Base-by-base conservation (phyloP, 306 rosid genomes). In the Phaseolus lunatus region DNA sequence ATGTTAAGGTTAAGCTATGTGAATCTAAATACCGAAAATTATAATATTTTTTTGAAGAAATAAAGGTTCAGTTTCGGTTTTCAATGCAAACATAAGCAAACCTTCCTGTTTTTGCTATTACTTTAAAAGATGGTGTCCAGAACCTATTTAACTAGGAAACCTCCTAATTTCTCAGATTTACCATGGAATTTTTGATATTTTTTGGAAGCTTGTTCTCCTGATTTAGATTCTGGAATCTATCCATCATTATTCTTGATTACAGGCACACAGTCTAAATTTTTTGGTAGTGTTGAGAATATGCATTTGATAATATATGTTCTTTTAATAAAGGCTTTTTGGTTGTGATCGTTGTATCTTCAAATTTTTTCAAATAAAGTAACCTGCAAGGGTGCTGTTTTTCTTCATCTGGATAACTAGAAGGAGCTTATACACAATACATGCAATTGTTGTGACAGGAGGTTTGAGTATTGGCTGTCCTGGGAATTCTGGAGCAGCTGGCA, bases 401-500 rank as follows among this genome's bases (percentile, higher is more conserved):
- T 33, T 22, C 14, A 26, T 48, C 31, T 31, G 76, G 39, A 62
- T 84, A 31, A 58, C 43, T 76, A 50, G 65, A 72, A 66, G 64
- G 53, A 68, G 54, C 73, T 81, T 78, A 45, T 37, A 44, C 13
- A 31, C 53, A 35, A 58, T 70, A 73, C 69, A n/a, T 67, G 31
- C 61, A 64, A 75, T 85, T 87, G 31, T 80, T 84, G 76, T 84
- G 63, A 62, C 89, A 95, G 98, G 98, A 63, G 98, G 98, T 69
- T 80, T 80, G 82, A 95, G 98, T 87, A 87, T 88, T 81, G 97
- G 98, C 71, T 95, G 98, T 84, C 89, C 91, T 75, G 86, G 89
- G 73, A 95, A 95, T 87, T 87, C 97, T 77, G 97, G 98, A 83
- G 98, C 98, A 35, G 97, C 98, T 64, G 98, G 98, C 78, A 95